These are phyloP conservation scores for Xerocomus brunneocitrinus DNA, from an alignment of 768 basidiomycete species.

Conservation along the genomic window DNA sequence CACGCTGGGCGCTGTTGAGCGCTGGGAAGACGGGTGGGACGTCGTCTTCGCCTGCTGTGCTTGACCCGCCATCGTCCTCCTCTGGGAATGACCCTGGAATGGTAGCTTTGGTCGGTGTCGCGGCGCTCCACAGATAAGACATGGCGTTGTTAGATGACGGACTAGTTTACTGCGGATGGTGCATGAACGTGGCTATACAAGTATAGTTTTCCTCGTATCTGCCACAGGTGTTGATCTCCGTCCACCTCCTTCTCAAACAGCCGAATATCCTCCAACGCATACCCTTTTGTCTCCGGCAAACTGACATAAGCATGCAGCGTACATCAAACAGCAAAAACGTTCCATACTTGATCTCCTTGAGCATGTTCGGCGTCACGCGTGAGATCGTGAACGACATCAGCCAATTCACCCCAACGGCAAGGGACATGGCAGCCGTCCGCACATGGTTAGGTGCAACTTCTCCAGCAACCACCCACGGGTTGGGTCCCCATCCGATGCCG, in stretches of 20 bases:
- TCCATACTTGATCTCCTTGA: slow-evolving; percentile 27
- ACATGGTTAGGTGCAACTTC: slow-evolving; percentile 39
- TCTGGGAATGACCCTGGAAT: slow-evolving; percentile 25
- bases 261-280: slow-evolving; percentile 37
- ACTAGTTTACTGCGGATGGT: not conserved
- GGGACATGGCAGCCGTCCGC: slow-evolving; percentile 31
- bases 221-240: not conserved
- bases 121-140: not conserved
- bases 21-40: slow-evolving; percentile 71
- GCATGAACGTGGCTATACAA: not conserved
- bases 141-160: not conserved
- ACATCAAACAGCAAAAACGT: slow-evolving; percentile 33
- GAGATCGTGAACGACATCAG: slow-evolving; percentile 35
- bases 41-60: slow-evolving; percentile 48
- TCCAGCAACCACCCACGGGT: slow-evolving; percentile 29
- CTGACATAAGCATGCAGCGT: slow-evolving; percentile 31
- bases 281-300: slow-evolving; percentile 39
- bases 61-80: slow-evolving; percentile 36
- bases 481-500: slow-evolving; percentile 30
- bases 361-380: slow-evolving; percentile 37
- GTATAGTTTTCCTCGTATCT: not conserved
- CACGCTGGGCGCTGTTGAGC: slow-evolving; percentile 66
- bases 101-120: not conserved
- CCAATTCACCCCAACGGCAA: slow-evolving; percentile 34
- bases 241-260: slow-evolving; percentile 33